phyloP scores from a whole-genome alignment of 2,329 filamentous ascomycete genomes.

The Botrytis squamosa region DNA sequence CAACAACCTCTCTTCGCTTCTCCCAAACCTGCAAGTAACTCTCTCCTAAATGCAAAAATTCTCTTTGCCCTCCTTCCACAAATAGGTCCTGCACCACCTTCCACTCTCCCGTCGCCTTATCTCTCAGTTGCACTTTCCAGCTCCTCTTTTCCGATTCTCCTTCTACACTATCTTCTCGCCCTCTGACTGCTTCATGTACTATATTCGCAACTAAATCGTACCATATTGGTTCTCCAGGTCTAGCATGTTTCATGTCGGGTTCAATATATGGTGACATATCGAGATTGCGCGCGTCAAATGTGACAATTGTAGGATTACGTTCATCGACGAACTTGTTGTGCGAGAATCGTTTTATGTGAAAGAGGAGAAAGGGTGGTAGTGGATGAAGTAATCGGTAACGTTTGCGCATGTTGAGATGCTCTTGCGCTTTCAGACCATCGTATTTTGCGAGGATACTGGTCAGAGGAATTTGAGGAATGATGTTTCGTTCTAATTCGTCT shows the following conservation, averaged over 20 bases:
- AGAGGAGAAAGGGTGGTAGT: slow-evolving; percentile 83
- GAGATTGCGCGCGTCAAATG: slow-evolving; percentile 81
- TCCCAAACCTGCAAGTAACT: slow-evolving; percentile 98
- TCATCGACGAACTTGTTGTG: slow-evolving; percentile 96
- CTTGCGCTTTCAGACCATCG: slow-evolving; percentile 82
- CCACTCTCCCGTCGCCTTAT: slow-evolving; percentile 74
- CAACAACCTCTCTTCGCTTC: slow-evolving; percentile 57
- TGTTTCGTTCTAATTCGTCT: slow-evolving; percentile 90
- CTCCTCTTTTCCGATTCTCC: slow-evolving; percentile 86
- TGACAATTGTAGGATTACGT: slow-evolving; percentile 97
- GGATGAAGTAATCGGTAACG: slow-evolving; percentile 89
- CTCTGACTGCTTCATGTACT: slow-evolving; percentile 77
- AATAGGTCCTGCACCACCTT: slow-evolving; percentile 96
- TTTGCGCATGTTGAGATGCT: slow-evolving; percentile 83
- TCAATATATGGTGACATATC: slow-evolving; percentile 91
- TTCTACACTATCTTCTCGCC: slow-evolving; percentile 77
- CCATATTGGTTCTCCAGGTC: slow-evolving; percentile 77
- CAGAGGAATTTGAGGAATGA: slow-evolving; percentile 89
- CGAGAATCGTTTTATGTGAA: slow-evolving; percentile 96
- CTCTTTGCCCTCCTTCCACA: slow-evolving; percentile 83
- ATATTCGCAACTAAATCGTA: slow-evolving; percentile 97
- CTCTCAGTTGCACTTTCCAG: slow-evolving; percentile 88
- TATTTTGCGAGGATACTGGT: slow-evolving; percentile 86
- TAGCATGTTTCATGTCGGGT: slow-evolving; percentile 70
- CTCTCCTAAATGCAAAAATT: slow-evolving; percentile 89